Conservation (phyloP, 345 rosid species). For the Atalantia buxifolia region DNA sequence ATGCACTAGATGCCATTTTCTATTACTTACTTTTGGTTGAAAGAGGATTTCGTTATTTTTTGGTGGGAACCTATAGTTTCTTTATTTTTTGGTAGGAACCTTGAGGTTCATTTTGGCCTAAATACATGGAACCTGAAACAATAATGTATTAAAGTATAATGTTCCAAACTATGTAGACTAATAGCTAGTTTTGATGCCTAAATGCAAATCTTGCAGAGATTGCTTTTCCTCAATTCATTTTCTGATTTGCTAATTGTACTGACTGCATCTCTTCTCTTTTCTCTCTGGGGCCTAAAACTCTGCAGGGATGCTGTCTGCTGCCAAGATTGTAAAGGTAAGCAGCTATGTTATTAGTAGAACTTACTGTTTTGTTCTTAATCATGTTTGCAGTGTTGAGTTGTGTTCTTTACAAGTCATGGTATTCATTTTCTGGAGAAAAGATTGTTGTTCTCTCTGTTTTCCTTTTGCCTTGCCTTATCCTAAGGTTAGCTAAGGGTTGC, state of each 20-base stretch:
- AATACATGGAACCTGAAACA: background rate
- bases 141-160: background rate
- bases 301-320: constrained; percentile 93
- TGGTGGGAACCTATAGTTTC: background rate
- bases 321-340: constrained; percentile 75
- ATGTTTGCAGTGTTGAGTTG: background rate
- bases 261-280: background rate
- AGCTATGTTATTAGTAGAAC: background rate
- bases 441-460: background rate
- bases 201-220: background rate
- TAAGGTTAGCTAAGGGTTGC: background rate
- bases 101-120: background rate
- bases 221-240: background rate
- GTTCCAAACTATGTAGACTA: background rate
- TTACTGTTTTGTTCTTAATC: background rate
- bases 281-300: constrained; percentile 9
- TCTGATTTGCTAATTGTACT: background rate
- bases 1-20: background rate
- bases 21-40: background rate
- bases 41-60: background rate
- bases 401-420: background rate
- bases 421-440: background rate
- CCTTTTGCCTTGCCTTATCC: background rate
- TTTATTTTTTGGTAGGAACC: background rate
- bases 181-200: background rate